Conservation (phyloP, 371 early-diverging fungal species). For the Mucor saturninus region DNA sequence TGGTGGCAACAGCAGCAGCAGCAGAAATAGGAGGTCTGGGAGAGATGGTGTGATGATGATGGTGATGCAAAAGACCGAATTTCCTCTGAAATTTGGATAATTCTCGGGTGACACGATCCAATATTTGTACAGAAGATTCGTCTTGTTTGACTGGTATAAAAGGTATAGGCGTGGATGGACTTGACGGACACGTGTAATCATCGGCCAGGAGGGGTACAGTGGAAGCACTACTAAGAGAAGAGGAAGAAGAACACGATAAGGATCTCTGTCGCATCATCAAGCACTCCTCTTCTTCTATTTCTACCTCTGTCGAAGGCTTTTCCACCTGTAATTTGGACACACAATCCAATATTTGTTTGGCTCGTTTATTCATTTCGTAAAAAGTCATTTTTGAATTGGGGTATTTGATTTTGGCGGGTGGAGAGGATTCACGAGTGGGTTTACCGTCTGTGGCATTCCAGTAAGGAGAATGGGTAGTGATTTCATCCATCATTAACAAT, state of each 20-base stretch:
- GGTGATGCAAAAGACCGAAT: slow-evolving; percentile 29
- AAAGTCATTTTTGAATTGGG: slow-evolving; percentile 59
- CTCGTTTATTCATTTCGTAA: slow-evolving; percentile 67
- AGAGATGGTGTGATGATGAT: not conserved
- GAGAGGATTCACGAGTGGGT: slow-evolving; percentile 42
- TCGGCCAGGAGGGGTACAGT: slow-evolving; percentile 39
- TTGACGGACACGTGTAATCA: slow-evolving; percentile 16
- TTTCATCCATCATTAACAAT: slow-evolving; percentile 22
- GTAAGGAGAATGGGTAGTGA: slow-evolving; percentile 12
- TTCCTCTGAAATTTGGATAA: slow-evolving; percentile 45
- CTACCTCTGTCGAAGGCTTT: slow-evolving; percentile 18
- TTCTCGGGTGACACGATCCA: slow-evolving; percentile 41
- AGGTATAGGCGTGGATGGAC: slow-evolving; percentile 17
- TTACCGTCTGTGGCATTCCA: slow-evolving; percentile 45
- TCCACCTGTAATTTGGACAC: slow-evolving; percentile 57
- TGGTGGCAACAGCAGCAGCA: not conserved
- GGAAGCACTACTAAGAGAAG: slow-evolving; percentile 45
- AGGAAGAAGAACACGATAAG: slow-evolving; percentile 18
- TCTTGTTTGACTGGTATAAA: slow-evolving; percentile 12
- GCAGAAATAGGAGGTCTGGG: not conserved
- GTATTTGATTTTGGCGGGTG: slow-evolving; percentile 56
- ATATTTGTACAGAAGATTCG: slow-evolving; percentile 37
- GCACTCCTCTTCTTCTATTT: not conserved
- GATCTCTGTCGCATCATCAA: slow-evolving; percentile 5
- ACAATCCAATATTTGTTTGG: slow-evolving; percentile 61